These are phyloP conservation scores for Hericium erinaceus DNA, from an alignment of 768 basidiomycete species.

Conservation along the genomic window DNA sequence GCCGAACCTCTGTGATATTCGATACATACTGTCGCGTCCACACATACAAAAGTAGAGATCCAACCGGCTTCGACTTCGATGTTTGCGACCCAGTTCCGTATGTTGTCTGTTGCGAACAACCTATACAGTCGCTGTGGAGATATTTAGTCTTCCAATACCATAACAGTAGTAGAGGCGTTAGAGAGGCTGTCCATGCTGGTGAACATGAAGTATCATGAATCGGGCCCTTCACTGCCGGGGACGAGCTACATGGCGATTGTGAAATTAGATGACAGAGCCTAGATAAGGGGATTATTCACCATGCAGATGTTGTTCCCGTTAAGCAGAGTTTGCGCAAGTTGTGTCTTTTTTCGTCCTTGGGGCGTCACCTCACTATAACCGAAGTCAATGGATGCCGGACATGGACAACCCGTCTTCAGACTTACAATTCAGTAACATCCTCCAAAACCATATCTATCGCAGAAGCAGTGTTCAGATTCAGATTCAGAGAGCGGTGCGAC, in stretches of 20 bases:
- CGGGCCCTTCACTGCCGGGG: constrained; percentile 63
- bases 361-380: constrained; percentile 71
- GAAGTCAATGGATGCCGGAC: neutral
- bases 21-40: too few relatives aligned
- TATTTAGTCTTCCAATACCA: too few relatives aligned
- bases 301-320: constrained; percentile 98
- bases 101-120: neutral
- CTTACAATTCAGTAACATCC: constrained; percentile 94
- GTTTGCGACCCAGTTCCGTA: neutral
- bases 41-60: too few relatives aligned
- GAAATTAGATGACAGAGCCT: neutral
- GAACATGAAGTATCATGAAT: constrained; percentile 10
- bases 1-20: neutral
- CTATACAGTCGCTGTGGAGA: too few relatives aligned
- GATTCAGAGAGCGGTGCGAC: neutral
- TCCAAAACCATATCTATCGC: constrained; percentile 83
- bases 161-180: too few relatives aligned
- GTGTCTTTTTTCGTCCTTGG: constrained; percentile 70
- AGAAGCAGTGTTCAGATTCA: neutral
- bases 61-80: too few relatives aligned
- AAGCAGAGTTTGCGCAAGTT: constrained; percentile 78
- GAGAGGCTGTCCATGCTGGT: too few relatives aligned
- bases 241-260: constrained; percentile 40
- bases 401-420: constrained; percentile 7
- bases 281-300: constrained; percentile 31